Evolutionary conservation across 768 basidiomycete species (phyloP).

Genomic region (Rubroboletus satanas): DNA sequence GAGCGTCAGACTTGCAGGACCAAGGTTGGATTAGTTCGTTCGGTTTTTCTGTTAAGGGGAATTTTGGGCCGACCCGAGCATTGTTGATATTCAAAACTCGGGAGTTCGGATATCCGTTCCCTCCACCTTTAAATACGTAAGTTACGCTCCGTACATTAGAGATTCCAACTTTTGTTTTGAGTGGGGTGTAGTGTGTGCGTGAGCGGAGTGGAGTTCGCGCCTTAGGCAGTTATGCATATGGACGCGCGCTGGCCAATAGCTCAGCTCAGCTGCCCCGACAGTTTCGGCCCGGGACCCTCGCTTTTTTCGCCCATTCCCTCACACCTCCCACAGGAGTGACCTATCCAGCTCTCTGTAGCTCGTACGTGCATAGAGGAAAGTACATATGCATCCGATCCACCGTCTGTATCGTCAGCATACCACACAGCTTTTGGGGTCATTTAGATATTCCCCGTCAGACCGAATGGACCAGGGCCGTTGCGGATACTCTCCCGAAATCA

Average conservation of each 20-base stretch:
- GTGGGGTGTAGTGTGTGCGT: no score
- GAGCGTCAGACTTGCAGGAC: conserved; percentile 81
- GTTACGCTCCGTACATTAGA: conserved; percentile 2
- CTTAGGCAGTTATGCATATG: no score
- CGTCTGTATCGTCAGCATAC: conserved; percentile 15
- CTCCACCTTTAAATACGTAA: not conserved
- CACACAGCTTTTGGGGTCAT: conserved; percentile 5
- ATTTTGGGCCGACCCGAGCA: not conserved
- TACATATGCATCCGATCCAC: not conserved
- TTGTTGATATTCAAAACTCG: not conserved
- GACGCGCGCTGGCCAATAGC: no score
- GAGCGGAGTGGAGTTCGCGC: no score
- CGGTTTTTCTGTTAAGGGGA: not conserved
- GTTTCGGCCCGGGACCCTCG: no score
- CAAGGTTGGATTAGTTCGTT: conserved; percentile 34
- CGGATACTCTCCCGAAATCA: conserved; percentile 11
- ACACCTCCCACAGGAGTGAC: no score
- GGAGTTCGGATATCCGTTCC: not conserved
- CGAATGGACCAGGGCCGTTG: not conserved
- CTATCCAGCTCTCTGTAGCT: no score
- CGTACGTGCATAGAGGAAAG: not conserved
- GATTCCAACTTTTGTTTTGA: not conserved
- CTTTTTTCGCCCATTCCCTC: no score
- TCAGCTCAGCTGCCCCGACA: no score
- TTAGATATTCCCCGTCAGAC: conserved; percentile 9